Percentiles rank a stretch among this genome's conserved stretches.
phyloP scores from a whole-genome alignment of 768 basidiomycete species.

The Suillus discolor region DNA sequence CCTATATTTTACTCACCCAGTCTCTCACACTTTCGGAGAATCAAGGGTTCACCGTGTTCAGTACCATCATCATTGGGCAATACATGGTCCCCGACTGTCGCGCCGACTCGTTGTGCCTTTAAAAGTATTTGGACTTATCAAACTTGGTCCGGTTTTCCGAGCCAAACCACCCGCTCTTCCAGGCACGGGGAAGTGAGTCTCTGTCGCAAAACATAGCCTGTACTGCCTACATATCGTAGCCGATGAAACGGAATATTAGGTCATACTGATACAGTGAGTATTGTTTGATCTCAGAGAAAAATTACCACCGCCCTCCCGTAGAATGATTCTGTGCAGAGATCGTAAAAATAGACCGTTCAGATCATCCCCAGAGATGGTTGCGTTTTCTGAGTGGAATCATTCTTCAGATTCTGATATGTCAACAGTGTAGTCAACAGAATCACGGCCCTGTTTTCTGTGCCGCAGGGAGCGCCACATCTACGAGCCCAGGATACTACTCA shows the following conservation, averaged over 20 bases:
- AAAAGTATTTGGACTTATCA: neutral
- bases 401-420: neutral
- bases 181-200: neutral
- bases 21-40: neutral
- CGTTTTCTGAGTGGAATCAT: neutral
- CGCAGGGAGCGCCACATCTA: neutral
- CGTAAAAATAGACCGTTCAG: neutral
- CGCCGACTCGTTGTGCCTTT: neutral
- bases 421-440: too few species aligned
- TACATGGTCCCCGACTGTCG: neutral
- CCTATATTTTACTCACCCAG: neutral
- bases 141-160: neutral
- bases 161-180: neutral
- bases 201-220: neutral
- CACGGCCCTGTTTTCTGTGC: neutral
- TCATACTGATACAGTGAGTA: neutral
- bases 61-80: neutral
- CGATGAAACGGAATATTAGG: neutral
- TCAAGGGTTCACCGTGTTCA: neutral
- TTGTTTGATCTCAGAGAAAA: neutral
- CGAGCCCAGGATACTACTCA: too few species aligned
- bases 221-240: neutral
- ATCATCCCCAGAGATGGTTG: neutral
- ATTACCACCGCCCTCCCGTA: neutral
- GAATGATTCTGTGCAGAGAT: neutral